These are phyloP conservation scores for Lachnellula subtilissima DNA, from an alignment of 2,329 filamentous ascomycete genomes.

Conservation along the genomic window DNA sequence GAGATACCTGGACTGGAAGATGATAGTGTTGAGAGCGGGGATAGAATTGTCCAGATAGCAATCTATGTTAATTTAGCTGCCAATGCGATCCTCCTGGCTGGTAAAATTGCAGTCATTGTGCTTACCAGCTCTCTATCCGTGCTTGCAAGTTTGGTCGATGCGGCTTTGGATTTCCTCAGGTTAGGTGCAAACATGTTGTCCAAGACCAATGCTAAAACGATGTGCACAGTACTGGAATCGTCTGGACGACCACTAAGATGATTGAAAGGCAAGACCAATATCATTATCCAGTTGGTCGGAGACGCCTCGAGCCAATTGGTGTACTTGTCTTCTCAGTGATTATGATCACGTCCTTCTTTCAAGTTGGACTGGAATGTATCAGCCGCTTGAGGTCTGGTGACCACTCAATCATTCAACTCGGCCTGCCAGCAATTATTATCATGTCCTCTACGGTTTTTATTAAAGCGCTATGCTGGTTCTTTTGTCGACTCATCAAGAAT, in stretches of 20 bases:
- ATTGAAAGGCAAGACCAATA: constrained; percentile 43
- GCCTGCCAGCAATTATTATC: constrained; percentile 49
- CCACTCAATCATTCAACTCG: constrained; percentile 45
- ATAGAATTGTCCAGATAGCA: constrained; percentile 74
- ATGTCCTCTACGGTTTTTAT: constrained; percentile 53
- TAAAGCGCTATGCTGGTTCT: constrained; percentile 57
- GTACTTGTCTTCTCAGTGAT: constrained; percentile 60
- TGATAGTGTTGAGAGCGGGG: constrained; percentile 69
- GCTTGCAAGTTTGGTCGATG: constrained; percentile 57
- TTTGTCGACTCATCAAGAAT: constrained; percentile 55
- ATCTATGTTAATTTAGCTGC: constrained; percentile 69
- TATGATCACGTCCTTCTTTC: constrained; percentile 59
- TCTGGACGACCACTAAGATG: constrained; percentile 55
- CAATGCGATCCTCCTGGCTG: constrained; percentile 51
- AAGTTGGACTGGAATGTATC: constrained; percentile 58
- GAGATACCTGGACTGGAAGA: constrained; percentile 66
- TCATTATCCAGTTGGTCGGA: constrained; percentile 51
- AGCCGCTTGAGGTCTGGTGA: constrained; percentile 48
- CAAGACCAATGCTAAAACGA: not conserved
- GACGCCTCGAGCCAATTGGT: constrained; percentile 55
- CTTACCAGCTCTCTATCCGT: constrained; percentile 55
- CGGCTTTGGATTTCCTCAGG: constrained; percentile 51
- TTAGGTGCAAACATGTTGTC: not conserved
- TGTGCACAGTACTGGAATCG: constrained; percentile 48
- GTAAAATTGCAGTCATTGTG: constrained; percentile 51